A percentile compares a stretch with the other conserved stretches of the same genome.
Evolutionary conservation across 2,329 filamentous ascomycete genomes (phyloP).

Genomic region (Aspergillus intermedius): DNA sequence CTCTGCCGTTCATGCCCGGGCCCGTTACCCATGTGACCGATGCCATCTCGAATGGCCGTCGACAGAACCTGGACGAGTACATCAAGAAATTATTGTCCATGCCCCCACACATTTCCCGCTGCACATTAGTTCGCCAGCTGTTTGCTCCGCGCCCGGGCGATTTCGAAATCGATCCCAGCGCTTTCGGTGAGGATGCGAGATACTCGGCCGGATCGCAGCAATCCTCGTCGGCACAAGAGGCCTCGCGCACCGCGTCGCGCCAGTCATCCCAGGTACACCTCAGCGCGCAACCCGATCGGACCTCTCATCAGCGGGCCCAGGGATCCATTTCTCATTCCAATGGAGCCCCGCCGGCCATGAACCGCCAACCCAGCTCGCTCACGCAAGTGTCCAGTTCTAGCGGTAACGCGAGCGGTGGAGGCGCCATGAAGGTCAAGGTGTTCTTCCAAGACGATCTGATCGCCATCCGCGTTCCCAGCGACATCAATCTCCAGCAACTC

Average conservation of each 20-base stretch:
- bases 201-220: conserved; percentile 64
- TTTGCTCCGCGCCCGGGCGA: conserved; percentile 87
- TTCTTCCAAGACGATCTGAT: conserved; percentile 90
- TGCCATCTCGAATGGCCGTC: conserved; percentile 85
- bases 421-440: conserved; percentile 85
- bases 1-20: conserved; percentile 93
- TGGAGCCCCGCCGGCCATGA: conserved; percentile 38
- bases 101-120: conserved; percentile 75
- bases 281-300: conserved; percentile 41
- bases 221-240: conserved; percentile 56
- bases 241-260: conserved; percentile 53
- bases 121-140: conserved; percentile 78
- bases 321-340: conserved; percentile 24
- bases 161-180: conserved; percentile 77
- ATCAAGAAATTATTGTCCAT: conserved; percentile 85
- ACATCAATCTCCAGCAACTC: conserved; percentile 71
- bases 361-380: conserved; percentile 49
- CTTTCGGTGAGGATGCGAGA: conserved; percentile 62
- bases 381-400: conserved; percentile 34
- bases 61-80: conserved; percentile 90
- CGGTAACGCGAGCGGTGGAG: conserved; percentile 27
- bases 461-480: conserved; percentile 77
- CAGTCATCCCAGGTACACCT: conserved; percentile 62
- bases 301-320: conserved; percentile 36
- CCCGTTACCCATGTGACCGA: conserved; percentile 98